Conservation (phyloP, 2,329 filamentous ascomycete species). For the Aspergillus ochraceus region DNA sequence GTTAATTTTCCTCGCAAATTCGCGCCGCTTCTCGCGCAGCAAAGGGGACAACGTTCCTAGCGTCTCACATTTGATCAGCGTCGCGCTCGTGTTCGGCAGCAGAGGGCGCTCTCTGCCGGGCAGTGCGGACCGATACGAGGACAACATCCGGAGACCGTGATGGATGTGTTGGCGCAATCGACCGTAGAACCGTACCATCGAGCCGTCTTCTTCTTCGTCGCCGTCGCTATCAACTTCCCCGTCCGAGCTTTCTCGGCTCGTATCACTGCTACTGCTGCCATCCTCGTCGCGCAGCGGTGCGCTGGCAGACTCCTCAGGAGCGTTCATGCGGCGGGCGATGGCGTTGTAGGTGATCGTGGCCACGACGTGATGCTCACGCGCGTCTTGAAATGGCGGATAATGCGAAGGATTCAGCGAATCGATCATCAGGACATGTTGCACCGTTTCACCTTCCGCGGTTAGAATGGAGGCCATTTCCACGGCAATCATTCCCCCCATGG, state of each 20-base stretch:
- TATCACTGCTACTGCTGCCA: background rate
- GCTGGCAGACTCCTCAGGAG: background rate
- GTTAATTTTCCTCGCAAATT: background rate
- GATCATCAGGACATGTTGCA: background rate
- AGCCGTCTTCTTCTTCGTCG: background rate
- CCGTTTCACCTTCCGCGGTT: background rate
- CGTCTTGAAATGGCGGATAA: background rate
- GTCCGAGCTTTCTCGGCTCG: background rate
- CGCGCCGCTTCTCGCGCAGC: background rate
- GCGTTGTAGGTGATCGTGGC: background rate
- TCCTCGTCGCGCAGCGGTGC: background rate
- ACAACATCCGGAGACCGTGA: background rate
- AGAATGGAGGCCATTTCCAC: slow-evolving; percentile 10
- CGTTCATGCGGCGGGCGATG: background rate
- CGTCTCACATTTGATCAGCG: background rate
- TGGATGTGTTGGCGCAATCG: background rate
- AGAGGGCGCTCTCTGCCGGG: background rate
- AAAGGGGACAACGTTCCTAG: background rate
- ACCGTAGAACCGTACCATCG: background rate
- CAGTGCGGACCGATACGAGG: background rate
- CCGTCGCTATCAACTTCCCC: background rate
- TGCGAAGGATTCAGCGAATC: background rate
- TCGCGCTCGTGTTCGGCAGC: background rate
- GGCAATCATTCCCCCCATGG: slow-evolving; percentile 8
- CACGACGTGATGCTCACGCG: background rate